Evolutionary conservation across 352 stramenopile genomes (phyloP), one percentile per base, ranked within the genome.

Genomic region (Globisporangium viniferum): DNA sequence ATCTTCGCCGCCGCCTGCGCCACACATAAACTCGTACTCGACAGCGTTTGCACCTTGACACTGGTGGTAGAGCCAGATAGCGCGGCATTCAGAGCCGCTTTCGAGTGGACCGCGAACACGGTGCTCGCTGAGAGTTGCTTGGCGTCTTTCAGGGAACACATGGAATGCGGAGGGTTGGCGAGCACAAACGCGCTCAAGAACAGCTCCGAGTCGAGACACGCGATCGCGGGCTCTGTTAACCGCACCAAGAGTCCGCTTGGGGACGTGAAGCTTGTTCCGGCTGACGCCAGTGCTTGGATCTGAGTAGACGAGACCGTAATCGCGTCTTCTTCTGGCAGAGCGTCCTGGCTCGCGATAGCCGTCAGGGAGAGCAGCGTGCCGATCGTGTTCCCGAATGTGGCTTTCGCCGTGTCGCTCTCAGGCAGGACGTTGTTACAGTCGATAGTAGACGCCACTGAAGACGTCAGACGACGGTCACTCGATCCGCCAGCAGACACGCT

Each of bases 171-270:
- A 24, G 70, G 69, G 4, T 55, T 69, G 1, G 27, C 33, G 24
- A 91, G 57, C 49, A 80, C 70, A 15, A 94, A 78, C 3, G 71
- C 75, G 39, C 79, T 84, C 20, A 91, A 14, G 64, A 83, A 90
- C 7, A 91, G 62, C 41, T 82, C 60, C 0, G 73, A 33, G 18
- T 74, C 71, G 0, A 94, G 68, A 70, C 84, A 94, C 14, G 64
- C 68, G 2, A 81, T 33, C 3, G 82, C 70, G 8, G 69, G 65
- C 5, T 72, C 62, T 7, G 84, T 91, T 27, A 93, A 78, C 35
- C 67, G 74, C 22, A 92, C 75, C 0, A 63, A 59, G n/a, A 92
- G 48, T 6, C 24, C 41, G 3, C 3, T 60, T 5, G 59, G n/a
- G 9, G 41, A 7, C 0, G 66, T 55, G 53, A 78, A 66, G 29